phyloP scores from a whole-genome alignment of 164 flowering plant genomes.

The Santalum album region DNA sequence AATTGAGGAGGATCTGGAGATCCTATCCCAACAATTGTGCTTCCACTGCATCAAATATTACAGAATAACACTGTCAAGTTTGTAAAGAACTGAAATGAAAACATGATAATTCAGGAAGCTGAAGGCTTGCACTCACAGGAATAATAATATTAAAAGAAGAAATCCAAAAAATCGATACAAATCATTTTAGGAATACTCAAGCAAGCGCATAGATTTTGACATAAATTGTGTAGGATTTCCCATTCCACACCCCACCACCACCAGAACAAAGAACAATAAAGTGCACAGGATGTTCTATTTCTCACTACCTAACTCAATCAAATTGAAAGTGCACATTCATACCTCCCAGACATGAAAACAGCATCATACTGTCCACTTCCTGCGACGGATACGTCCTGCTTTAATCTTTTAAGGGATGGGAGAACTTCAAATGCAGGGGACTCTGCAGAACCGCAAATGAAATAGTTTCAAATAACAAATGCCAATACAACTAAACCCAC shows the following conservation, averaged over 20 bases:
- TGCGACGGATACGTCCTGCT: conserved; percentile 73
- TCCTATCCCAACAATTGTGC: conserved; percentile 93
- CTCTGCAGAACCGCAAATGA: conserved; percentile 36
- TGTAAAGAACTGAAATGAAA: background rate
- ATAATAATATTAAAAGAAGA: too few relatives aligned
- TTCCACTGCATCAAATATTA: conserved; percentile 57
- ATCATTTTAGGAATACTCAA: too few relatives aligned
- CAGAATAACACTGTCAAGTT: background rate
- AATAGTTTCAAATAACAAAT: conserved; percentile 1
- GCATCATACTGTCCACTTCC: conserved; percentile 86
- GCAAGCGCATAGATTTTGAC: too few relatives aligned
- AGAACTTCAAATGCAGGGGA: conserved; percentile 91
- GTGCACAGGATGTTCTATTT: too few relatives aligned
- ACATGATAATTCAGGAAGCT: too few relatives aligned
- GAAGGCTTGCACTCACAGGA: too few relatives aligned
- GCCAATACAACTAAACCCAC: background rate
- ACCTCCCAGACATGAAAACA: conserved; percentile 99
- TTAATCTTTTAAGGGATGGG: conserved; percentile 74
- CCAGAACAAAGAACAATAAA: too few relatives aligned
- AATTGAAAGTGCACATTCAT: background rate
- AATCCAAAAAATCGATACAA: too few relatives aligned
- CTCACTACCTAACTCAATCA: too few relatives aligned
- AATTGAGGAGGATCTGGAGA: conserved; percentile 95
- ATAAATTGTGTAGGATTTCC: too few relatives aligned
- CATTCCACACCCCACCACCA: too few relatives aligned